A percentile compares a stretch with the other conserved stretches of the same genome.
These are phyloP conservation scores for Kokia cookei DNA, from an alignment of 441 rosid genomes.

Conservation along the genomic window DNA sequence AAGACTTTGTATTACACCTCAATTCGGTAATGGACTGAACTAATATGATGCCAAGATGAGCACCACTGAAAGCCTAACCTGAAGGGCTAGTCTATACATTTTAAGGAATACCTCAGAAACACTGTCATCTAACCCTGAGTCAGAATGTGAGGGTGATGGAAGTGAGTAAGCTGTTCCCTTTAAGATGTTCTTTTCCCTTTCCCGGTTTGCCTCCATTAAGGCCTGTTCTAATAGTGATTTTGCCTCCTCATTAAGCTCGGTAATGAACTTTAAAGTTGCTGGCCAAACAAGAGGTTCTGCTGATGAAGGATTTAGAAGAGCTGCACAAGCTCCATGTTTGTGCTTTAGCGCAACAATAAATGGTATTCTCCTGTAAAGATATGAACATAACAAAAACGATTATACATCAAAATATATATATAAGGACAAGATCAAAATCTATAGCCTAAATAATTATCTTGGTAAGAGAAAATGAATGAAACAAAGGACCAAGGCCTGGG, in stretches of 20 bases:
- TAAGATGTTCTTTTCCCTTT: slow-evolving; percentile 77
- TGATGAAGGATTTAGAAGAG: slow-evolving; percentile 79
- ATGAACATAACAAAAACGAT: not conserved
- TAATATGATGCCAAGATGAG: not conserved
- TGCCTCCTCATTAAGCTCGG: slow-evolving; percentile 83
- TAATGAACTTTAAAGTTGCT: slow-evolving; percentile 86
- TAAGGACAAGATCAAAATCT: not conserved
- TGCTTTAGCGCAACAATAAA: slow-evolving; percentile 67
- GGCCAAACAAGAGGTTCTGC: slow-evolving; percentile 99
- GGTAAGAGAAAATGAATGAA: no score
- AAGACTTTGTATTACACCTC: not conserved
- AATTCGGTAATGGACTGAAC: not conserved
- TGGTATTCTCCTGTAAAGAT: slow-evolving; percentile 70
- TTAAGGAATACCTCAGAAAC: slow-evolving; percentile 63
- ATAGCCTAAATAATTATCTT: not conserved
- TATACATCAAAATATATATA: not conserved
- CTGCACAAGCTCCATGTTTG: slow-evolving; percentile 82
- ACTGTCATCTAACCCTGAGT: slow-evolving; percentile 42
- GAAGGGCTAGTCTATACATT: not conserved
- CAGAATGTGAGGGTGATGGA: slow-evolving; percentile 69
- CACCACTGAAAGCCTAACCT: not conserved
- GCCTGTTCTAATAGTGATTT: slow-evolving; percentile 76
- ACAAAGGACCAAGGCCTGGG: no score
- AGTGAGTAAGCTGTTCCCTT: slow-evolving; percentile 56
- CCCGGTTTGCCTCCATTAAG: slow-evolving; percentile 75